Percentiles rank a stretch among this genome's conserved stretches.
phyloP scores from a whole-genome alignment of 495 filamentous ascomycete species.

The Annulohypoxylon nitens region DNA sequence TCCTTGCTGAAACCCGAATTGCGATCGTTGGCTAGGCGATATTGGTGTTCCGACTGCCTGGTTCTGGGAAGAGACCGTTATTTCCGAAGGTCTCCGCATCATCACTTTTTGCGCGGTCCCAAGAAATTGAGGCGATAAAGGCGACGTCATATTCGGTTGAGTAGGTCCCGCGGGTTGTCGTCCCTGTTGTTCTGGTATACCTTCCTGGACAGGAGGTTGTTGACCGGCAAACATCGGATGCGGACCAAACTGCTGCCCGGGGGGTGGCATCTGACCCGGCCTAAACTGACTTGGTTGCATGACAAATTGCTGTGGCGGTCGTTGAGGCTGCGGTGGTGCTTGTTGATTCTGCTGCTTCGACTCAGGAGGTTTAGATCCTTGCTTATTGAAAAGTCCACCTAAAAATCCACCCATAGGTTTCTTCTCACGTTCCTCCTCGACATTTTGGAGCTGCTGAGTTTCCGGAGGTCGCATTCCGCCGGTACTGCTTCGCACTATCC shows the following conservation, averaged over 20 bases:
- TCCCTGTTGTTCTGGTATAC: conserved; percentile 33
- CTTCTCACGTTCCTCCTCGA: conserved; percentile 48
- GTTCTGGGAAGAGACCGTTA: conserved; percentile 47
- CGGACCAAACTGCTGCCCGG: conserved; percentile 40
- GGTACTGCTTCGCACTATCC: conserved; percentile 32
- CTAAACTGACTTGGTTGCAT: conserved; percentile 34
- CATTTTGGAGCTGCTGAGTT: conserved; percentile 31
- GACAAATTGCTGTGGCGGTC: conserved; percentile 31
- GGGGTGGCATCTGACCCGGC: conserved; percentile 43
- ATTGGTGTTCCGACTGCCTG: conserved; percentile 21
- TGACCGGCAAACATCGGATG: conserved; percentile 46
- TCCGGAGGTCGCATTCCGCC: conserved; percentile 33
- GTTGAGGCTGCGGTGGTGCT: conserved; percentile 26
- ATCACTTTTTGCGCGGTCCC: conserved; percentile 43
- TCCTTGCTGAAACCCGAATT: conserved; percentile 26
- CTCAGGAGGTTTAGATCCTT: conserved; percentile 43
- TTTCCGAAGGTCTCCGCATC: conserved; percentile 48
- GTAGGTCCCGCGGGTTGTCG: conserved; percentile 18
- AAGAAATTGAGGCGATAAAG: conserved; percentile 39
- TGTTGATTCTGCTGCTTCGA: conserved; percentile 41
- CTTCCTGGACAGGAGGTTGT: conserved; percentile 38
- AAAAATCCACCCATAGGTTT: conserved; percentile 40
- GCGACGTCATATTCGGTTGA: conserved; percentile 29
- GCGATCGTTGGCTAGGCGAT: conserved; percentile 26
- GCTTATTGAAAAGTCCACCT: conserved; percentile 49